A percentile compares a stretch with the other conserved stretches of the same genome.
Conservation (phyloP, 1,284 basidiomycete species). For the Microbotryum lychnidis-dioicae region DNA sequence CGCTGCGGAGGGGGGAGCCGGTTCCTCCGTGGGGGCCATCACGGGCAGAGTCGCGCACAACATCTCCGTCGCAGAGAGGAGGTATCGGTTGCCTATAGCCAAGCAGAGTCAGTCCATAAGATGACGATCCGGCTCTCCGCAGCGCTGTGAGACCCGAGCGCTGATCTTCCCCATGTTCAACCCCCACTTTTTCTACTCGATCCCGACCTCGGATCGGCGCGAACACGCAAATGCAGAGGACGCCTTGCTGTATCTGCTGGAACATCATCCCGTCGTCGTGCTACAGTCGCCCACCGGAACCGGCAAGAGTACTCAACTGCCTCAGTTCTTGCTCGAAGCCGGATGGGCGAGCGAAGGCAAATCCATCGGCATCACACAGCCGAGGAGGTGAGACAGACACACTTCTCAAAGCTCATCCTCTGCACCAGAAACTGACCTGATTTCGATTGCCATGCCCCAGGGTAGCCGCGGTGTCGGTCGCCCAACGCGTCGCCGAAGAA, state of each 20-base stretch:
- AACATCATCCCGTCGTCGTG: slow-evolving; percentile 73
- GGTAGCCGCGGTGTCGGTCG: slow-evolving; percentile 40
- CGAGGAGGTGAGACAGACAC: slow-evolving; percentile 14
- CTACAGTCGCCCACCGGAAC: slow-evolving; percentile 94
- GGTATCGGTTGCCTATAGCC: slow-evolving; percentile 75
- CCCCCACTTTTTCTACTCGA: not conserved
- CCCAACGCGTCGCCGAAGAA: slow-evolving; percentile 40
- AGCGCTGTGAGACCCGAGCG: not conserved
- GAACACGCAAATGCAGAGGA: slow-evolving; percentile 48
- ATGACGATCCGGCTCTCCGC: no score
- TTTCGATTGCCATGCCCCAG: slow-evolving; percentile 1
- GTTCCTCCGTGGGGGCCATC: slow-evolving; percentile 50
- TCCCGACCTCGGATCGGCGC: not conserved
- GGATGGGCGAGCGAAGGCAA: slow-evolving; percentile 43
- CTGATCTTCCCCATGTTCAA: not conserved
- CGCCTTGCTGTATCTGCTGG: slow-evolving; percentile 71
- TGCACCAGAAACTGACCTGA: not conserved
- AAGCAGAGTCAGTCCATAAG: slow-evolving; percentile 59
- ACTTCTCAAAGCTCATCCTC: not conserved
- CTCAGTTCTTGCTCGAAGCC: slow-evolving; percentile 84
- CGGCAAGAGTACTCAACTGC: slow-evolving; percentile 80
- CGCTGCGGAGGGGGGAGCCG: slow-evolving; percentile 41
- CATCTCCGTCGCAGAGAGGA: slow-evolving; percentile 61
- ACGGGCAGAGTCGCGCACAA: slow-evolving; percentile 49
- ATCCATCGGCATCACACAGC: slow-evolving; percentile 40